phyloP scores from a whole-genome alignment of 2,329 filamentous ascomycete genomes.

The Aspergillus sp. region DNA sequence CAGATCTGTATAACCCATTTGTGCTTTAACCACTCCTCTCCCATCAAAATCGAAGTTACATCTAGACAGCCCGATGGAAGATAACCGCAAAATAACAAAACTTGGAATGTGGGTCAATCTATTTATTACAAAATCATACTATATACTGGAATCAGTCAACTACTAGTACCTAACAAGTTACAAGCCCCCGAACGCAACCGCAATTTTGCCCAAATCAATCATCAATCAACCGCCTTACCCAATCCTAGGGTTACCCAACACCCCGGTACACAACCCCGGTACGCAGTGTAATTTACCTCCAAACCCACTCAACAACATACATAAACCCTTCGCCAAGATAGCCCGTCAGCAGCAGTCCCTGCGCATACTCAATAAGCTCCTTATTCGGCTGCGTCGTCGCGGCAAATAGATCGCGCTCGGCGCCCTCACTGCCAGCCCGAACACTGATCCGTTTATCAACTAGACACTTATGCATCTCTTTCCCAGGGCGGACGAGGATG shows the following conservation, averaged over 20 bases:
- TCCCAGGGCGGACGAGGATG: conserved; percentile 27
- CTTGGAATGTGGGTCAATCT: too few relatives aligned
- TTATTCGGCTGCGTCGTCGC: conserved; percentile 19
- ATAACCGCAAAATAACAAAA: too few relatives aligned
- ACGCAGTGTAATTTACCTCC: conserved; percentile 12
- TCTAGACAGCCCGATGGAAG: too few relatives aligned
- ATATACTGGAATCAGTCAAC: too few relatives aligned
- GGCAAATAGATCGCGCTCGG: conserved; percentile 23
- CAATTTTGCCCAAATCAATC: too few relatives aligned
- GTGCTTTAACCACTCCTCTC: too few relatives aligned
- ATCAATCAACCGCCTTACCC: background rate
- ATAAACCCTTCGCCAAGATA: conserved; percentile 30
- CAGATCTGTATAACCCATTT: too few relatives aligned
- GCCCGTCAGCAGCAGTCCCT: conserved; percentile 25
- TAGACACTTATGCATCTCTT: conserved; percentile 26
- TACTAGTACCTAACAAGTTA: too few relatives aligned
- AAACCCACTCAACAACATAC: conserved; percentile 34
- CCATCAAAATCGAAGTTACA: too few relatives aligned
- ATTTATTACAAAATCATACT: too few relatives aligned
- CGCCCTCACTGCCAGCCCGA: conserved; percentile 17
- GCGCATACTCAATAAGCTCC: conserved; percentile 31
- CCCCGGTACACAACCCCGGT: too few relatives aligned
- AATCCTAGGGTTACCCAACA: background rate
- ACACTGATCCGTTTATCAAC: conserved; percentile 27
- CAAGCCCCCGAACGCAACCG: too few relatives aligned